phyloP scores from a whole-genome alignment of 1,284 basidiomycete genomes.

The Phenoliferia sp. region DNA sequence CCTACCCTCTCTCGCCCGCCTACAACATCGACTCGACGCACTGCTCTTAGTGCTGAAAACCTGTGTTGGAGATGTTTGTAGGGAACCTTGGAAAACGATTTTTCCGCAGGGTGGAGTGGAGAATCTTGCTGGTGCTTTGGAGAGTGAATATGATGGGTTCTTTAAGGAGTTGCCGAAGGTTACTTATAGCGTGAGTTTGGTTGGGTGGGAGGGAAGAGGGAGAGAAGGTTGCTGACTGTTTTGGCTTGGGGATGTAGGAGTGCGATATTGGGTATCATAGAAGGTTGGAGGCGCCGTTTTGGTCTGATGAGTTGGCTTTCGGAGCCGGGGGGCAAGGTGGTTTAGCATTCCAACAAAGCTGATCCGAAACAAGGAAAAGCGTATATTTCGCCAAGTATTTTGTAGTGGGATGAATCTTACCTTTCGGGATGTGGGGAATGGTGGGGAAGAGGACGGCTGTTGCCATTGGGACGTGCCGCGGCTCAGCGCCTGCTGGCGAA shows the following conservation, averaged over 20 bases:
- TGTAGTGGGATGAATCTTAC: no score
- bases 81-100: conserved; percentile 34
- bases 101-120: conserved; percentile 26
- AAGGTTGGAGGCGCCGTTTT: conserved; percentile 19
- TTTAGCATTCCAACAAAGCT: no score
- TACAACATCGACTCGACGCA: conserved; percentile 37
- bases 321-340: no score
- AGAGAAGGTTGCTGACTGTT: background rate
- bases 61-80: conserved; percentile 37
- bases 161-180: conserved; percentile 37
- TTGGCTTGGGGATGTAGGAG: background rate
- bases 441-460: no score
- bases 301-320: conserved; percentile 17
- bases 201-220: no score
- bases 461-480: no score
- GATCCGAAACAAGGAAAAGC: no score
- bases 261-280: conserved; percentile 23
- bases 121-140: conserved; percentile 29
- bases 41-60: conserved; percentile 40
- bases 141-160: conserved; percentile 33
- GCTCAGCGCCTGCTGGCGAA: no score
- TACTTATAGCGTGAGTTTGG: conserved; percentile 26
- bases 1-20: background rate
- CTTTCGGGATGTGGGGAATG: no score
- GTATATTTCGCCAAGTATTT: no score